Percentiles rank a stretch among this genome's conserved stretches.
phyloP scores from a whole-genome alignment of 306 rosid species.

The Aeschynomene evenia region DNA sequence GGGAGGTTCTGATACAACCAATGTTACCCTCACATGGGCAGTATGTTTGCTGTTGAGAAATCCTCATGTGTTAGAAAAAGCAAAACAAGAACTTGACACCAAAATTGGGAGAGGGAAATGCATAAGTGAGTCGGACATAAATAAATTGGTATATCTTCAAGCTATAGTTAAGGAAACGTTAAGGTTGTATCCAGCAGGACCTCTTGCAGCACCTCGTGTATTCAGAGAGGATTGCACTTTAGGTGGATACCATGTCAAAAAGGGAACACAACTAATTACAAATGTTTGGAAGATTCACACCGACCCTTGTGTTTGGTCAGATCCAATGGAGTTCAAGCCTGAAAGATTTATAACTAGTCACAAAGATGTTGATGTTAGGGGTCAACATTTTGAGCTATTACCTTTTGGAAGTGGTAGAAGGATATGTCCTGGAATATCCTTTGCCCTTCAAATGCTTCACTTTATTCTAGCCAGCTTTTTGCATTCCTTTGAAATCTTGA shows the following conservation, averaged over 20 bases:
- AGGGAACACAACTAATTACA: neutral
- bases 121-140: neutral
- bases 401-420: constrained; percentile 2
- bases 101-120: neutral
- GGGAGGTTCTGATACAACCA: constrained; percentile 17
- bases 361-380: constrained; percentile 8
- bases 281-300: constrained; percentile 7
- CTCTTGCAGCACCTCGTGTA: constrained; percentile 9
- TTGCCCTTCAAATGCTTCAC: neutral
- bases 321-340: neutral
- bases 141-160: neutral
- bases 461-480: neutral
- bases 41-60: neutral
- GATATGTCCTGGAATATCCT: neutral
- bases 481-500: neutral
- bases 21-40: constrained; percentile 17
- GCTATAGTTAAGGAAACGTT: neutral
- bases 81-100: neutral
- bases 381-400: neutral
- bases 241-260: neutral
- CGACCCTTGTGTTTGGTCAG: neutral
- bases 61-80: neutral
- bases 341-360: neutral
- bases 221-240: neutral
- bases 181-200: neutral